These are phyloP conservation scores for Aphanoascus verrucosus DNA, from an alignment of 2,329 filamentous ascomycete genomes.

Conservation along the genomic window DNA sequence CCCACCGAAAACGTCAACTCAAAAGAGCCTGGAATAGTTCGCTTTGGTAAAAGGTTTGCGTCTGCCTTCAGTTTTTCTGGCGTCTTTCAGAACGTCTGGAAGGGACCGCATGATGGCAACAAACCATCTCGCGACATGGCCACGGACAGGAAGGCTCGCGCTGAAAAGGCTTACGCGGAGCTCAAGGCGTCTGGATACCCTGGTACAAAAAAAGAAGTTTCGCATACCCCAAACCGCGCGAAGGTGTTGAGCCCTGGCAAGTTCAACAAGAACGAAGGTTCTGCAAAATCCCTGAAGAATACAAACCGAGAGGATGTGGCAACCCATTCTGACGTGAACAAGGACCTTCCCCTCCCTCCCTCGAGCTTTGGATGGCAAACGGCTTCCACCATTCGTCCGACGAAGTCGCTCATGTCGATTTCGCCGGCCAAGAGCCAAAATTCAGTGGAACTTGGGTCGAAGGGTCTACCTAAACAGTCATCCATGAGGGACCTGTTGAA, in stretches of 20 bases:
- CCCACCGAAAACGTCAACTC: constrained; percentile 8
- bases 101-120: constrained; percentile 35
- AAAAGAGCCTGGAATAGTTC: constrained; percentile 41
- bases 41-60: constrained; percentile 46
- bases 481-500: constrained; percentile 36
- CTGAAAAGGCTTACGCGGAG: constrained; percentile 43
- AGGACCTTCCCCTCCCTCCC: constrained; percentile 7
- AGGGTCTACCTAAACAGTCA: constrained; percentile 1
- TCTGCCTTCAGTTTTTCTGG: constrained; percentile 46
- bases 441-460: not conserved
- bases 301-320: not conserved
- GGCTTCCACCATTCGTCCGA: constrained; percentile 5
- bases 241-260: constrained; percentile 1
- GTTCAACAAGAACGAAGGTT: not conserved
- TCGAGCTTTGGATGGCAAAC: not conserved
- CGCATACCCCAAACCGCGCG: not conserved
- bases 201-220: constrained; percentile 22
- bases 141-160: constrained; percentile 6
- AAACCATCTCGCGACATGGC: constrained; percentile 23
- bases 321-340: not conserved
- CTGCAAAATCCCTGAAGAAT: not conserved
- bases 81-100: constrained; percentile 39
- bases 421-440: constrained; percentile 1
- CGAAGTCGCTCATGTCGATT: constrained; percentile 4
- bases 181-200: constrained; percentile 44